Evolutionary conservation across 1,284 basidiomycete genomes (phyloP), one percentile per base, ranked within the genome.

Genomic region (Quambalaria eucalypti): DNA sequence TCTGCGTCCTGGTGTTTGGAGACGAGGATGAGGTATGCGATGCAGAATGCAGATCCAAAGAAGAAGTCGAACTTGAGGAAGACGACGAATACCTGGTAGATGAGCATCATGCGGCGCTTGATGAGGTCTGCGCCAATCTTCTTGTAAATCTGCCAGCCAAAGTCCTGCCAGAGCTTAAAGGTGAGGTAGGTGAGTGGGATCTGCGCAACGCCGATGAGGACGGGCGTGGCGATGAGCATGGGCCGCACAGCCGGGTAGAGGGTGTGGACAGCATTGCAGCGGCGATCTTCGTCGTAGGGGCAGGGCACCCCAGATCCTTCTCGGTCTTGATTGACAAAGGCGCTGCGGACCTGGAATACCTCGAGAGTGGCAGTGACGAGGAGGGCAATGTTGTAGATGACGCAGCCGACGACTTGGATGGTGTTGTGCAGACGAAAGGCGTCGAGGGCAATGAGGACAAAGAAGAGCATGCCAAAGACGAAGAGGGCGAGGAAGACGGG

Each of bases 61-160:
- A 71, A 69, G 48, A 69, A 69, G 39, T 55, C 38, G 44, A 69
- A 71, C 55, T 71, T 71, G 57, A 71, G 56, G 42, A 69, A 60
- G 26, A 67, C 65, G 55, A 68, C 64, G 28, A 67, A 69, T n/a
- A 67, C 49, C 55, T 71, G 67, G 48, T 71, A 71, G 55, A 57
- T 62, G 36, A 71, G 54, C 50, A 64, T 69, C 59, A 65, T 61
- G 21, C 54, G 57, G 23, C 68, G 42, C 30, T 65, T 60, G 21
- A 44, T 31, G 28, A 69, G 54, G 52, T 68, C 63, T 4, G 68
- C 68, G 1, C 67, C 68, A 30, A 69, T 69, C 61, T 64, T 65
- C 33, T 66, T 64, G 52, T 71, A 71, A 40, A 71, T 60, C 48
- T 59, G 39, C 69, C 69, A 71, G 46, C 67, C 69, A 30, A 67